phyloP scores from a whole-genome alignment of 2,329 filamentous ascomycete species.

The Madurella fahalii region DNA sequence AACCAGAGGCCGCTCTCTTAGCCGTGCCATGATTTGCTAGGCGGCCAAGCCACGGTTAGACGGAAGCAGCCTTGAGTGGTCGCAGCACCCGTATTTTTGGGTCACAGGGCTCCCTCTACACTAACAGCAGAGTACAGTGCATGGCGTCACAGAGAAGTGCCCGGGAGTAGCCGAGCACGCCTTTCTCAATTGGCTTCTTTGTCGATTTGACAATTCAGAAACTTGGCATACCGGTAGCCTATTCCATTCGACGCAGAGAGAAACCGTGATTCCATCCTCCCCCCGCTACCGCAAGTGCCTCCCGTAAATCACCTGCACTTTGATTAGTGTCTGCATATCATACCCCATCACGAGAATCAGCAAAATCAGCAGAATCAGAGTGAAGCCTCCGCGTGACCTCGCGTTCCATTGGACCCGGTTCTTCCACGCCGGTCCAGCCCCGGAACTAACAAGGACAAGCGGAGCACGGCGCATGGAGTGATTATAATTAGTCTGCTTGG shows the following conservation, averaged over 20 bases:
- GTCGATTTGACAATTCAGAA: too few species aligned
- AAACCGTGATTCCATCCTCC: too few species aligned
- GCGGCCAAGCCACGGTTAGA: conserved; percentile 22
- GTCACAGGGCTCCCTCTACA: background rate
- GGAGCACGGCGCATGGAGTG: conserved; percentile 9
- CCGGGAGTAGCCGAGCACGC: too few species aligned
- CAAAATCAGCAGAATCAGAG: background rate
- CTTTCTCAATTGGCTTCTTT: too few species aligned
- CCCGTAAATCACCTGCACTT: background rate
- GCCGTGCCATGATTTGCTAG: conserved; percentile 10
- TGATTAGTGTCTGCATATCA: background rate
- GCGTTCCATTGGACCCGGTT: conserved; percentile 11
- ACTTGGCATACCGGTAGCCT: too few species aligned
- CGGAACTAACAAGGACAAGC: conserved; percentile 3
- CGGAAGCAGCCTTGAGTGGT: conserved; percentile 14
- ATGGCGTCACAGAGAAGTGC: too few species aligned
- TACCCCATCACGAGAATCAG: background rate
- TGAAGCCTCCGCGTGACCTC: conserved; percentile 15
- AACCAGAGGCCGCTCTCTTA: conserved; percentile 18
- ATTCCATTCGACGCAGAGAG: too few species aligned
- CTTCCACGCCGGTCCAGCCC: conserved; percentile 2
- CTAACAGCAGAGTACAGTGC: too few species aligned
- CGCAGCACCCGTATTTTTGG: background rate
- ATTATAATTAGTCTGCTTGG: conserved; percentile 10
- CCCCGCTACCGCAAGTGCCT: too few species aligned